Percentiles rank a stretch among this genome's conserved stretches.
Conservation (phyloP, 345 rosid genomes). For the Moringa oleifera region DNA sequence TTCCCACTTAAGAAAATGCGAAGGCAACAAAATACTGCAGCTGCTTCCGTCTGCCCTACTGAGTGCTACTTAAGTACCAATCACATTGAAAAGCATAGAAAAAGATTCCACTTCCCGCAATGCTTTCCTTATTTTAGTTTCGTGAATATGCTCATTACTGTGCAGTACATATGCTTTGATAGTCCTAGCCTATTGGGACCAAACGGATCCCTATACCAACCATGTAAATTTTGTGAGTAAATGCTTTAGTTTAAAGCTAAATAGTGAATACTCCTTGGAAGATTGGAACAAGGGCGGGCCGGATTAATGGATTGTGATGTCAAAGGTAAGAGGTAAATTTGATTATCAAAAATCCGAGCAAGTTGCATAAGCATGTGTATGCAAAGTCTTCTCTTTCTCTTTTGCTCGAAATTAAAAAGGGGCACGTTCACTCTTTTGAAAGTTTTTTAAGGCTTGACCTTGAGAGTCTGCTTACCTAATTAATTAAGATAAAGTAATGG, state of each 20-base stretch:
- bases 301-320: no score
- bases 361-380: no score
- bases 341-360: constrained; percentile 13
- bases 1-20: constrained; percentile 27
- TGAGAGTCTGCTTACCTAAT: no score
- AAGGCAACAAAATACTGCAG: constrained; percentile 15
- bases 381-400: no score
- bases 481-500: no score
- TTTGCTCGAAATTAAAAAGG: no score
- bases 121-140: constrained; percentile 21
- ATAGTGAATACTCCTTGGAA: constrained; percentile 10
- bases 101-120: constrained; percentile 13
- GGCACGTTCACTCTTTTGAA: no score
- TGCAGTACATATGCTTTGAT: constrained; percentile 4
- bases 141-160: constrained; percentile 23
- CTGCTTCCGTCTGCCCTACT: constrained; percentile 20
- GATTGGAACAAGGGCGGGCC: neutral
- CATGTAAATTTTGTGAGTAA: constrained; percentile 5
- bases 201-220: constrained; percentile 1
- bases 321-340: no score
- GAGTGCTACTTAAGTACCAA: constrained; percentile 29
- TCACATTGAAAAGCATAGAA: constrained; percentile 16
- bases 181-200: constrained; percentile 15
- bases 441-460: no score
- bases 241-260: constrained; percentile 17